Conservation (phyloP, 768 basidiomycete species). For the Collybia nuda region DNA sequence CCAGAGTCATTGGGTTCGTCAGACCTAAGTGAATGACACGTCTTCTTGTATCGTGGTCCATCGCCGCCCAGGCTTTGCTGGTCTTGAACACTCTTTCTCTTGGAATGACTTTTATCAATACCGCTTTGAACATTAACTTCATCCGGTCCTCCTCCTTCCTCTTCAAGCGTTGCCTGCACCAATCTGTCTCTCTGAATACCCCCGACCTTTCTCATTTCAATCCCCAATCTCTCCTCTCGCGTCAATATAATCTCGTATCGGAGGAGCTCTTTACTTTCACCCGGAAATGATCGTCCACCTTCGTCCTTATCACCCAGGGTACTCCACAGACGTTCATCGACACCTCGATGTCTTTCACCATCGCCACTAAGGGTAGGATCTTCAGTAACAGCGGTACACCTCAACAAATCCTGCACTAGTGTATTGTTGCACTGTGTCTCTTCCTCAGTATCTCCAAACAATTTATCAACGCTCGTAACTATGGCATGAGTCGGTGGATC, state of each 20-base stretch:
- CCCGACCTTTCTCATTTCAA: constrained; percentile 5
- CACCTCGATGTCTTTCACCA: background rate
- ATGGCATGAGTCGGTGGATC: constrained; percentile 9
- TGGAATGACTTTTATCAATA: background rate
- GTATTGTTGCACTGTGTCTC: background rate
- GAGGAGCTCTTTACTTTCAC: constrained; percentile 1
- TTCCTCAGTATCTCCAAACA: constrained; percentile 6
- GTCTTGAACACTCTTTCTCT: background rate
- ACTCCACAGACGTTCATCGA: constrained; percentile 3
- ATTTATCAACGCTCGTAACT: constrained; percentile 19
- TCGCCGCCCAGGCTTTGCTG: background rate
- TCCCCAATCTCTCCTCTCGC: constrained; percentile 34
- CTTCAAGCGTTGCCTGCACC: constrained; percentile 4
- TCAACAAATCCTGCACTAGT: background rate
- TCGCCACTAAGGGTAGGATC: background rate
- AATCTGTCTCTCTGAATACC: background rate
- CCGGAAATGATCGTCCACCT: background rate
- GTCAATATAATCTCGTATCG: constrained; percentile 38
- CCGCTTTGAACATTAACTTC: constrained; percentile 5
- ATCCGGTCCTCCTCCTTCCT: background rate
- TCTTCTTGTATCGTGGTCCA: constrained; percentile 1
- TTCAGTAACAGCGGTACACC: background rate
- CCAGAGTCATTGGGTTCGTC: constrained; percentile 20
- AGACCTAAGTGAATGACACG: constrained; percentile 17
- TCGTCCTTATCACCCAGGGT: background rate